Evolutionary conservation across 2,329 filamentous ascomycete species (phyloP), one percentile per base, ranked within the genome.

Genomic region (Balansia obtecta): DNA sequence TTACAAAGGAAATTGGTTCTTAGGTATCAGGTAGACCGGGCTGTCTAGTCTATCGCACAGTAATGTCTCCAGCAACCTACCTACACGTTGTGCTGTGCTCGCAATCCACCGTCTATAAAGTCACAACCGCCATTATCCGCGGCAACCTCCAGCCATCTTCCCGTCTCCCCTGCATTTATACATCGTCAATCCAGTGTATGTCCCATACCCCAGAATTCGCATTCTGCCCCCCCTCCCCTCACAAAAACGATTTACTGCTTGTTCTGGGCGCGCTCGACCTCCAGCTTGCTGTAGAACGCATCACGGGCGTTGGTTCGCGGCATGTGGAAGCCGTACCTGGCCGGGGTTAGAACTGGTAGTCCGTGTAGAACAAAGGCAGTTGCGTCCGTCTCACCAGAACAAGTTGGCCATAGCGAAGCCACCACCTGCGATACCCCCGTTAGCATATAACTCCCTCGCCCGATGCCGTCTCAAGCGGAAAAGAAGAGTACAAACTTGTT

Each of bases 281-380:
- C 78, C 54, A 80, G 68, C 67, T 77, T 71, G 67, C 66, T 65
- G 71, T 80, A 80, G 73, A 71, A 74, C 65, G 67, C 68, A 68
- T 82, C 78, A 63, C 78, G 77, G 56, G 70, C 71, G 61, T 72
- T 65, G 61, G 75, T 79, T 65, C 77, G 76, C 58, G 77, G 78
- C 61, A 80, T 68, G 70, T 82, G 78, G 71, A 64, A 82, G 65
- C 78, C 77, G 72, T 80, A 77, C 77, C 77, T 81, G 56, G 56
- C 13, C 51, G n/a, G 5, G n/a, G 33, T 49, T 32, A 52, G 42
- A 11, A 16, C 20, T 20, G 15, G 30, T 44, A 13, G 18, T 45
- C 43, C 6, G 22, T 32, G n/a, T 27, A 1, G 6, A 37, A 22
- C 30, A 11, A 12, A 16, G 13, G 15, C 30, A 13, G 10, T 45